These are phyloP conservation scores for Nicotiana obtusifolia DNA, from an alignment of 257 asterid species.

Conservation along the genomic window DNA sequence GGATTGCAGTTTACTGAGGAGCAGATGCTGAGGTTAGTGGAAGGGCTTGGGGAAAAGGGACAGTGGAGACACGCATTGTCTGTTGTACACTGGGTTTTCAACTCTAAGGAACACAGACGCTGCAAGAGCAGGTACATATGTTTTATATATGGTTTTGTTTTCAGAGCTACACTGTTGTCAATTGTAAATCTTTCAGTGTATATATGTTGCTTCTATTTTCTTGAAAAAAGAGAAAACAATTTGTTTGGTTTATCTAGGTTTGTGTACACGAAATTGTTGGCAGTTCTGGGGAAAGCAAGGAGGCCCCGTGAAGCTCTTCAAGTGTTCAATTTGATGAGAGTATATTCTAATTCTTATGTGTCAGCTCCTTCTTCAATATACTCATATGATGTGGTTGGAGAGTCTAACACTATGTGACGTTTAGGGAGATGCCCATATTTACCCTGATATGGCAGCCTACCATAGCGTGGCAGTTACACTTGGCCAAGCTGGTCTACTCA, in stretches of 20 bases:
- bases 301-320: constrained; percentile 72
- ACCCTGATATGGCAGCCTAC: constrained; percentile 97
- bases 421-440: constrained; percentile 65
- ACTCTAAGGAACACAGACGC: constrained; percentile 57
- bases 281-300: constrained; percentile 75
- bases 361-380: constrained; percentile 5
- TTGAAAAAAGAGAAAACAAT: not conserved
- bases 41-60: constrained; percentile 71
- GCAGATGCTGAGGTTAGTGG: constrained; percentile 81
- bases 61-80: constrained; percentile 75
- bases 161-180: not conserved
- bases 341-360: constrained; percentile 24
- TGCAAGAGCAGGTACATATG: constrained; percentile 64
- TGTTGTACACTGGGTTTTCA: constrained; percentile 81
- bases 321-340: constrained; percentile 80
- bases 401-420: constrained; percentile 10
- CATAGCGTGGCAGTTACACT: constrained; percentile 75
- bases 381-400: constrained; percentile 9
- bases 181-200: not conserved
- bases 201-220: not conserved
- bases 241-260: constrained; percentile 44
- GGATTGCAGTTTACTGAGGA: constrained; percentile 77
- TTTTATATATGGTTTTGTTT: not conserved
- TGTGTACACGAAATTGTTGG: constrained; percentile 77
- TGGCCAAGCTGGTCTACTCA: constrained; percentile 87